Evolutionary conservation across 768 basidiomycete genomes (phyloP), one percentile per base, ranked within the genome.

Genomic region (Hericium alpestre): DNA sequence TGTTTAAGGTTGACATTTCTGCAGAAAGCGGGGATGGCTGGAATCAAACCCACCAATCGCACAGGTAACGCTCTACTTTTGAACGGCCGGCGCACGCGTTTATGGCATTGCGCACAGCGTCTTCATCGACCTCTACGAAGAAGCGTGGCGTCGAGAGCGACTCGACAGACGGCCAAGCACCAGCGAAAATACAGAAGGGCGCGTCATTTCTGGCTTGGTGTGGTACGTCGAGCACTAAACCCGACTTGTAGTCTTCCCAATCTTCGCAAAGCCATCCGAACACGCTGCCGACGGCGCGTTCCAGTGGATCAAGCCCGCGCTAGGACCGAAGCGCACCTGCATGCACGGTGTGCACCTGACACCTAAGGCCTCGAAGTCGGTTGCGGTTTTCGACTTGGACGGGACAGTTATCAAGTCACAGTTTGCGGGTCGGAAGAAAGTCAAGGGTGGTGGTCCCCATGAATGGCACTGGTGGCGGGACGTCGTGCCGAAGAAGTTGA

Each of bases 331-430:
- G 18, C 64, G 63, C 11, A 69, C 72, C 13, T 75, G 73, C 55
- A 64, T 73, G 9, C 71, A 74, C 56, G 75, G 70, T 38, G 54
- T 66, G 25, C 67, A 72, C 65, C 60, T 68, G 7, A 61, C 66
- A 0, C 84, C 83, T 0, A 65, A 69, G 12, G 70, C 73, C 8
- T 71, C 69, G 1, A 38, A 74, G n/a, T 86, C 84, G 61, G 79
- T 92, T 37, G 87, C 89, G 10, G 79, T 83, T 12, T 88, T 93
- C 60, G 93, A 96, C 67, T 72, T 96, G 22, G 93, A 96, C 66
- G 91, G 89, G 2, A 93, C 91, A 0, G 63, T 94, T 58, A 92
- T 96, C 67, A 66, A 69, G 55, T 67, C 76, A 0, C 57, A 59
- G 38, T 70, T 68, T 15, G 25, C 25, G 2, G 71, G 32, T 2